Percentiles rank a stretch among this genome's conserved stretches.
Evolutionary conservation across 2,329 filamentous ascomycete genomes (phyloP).

Genomic region (Microsporum canis): DNA sequence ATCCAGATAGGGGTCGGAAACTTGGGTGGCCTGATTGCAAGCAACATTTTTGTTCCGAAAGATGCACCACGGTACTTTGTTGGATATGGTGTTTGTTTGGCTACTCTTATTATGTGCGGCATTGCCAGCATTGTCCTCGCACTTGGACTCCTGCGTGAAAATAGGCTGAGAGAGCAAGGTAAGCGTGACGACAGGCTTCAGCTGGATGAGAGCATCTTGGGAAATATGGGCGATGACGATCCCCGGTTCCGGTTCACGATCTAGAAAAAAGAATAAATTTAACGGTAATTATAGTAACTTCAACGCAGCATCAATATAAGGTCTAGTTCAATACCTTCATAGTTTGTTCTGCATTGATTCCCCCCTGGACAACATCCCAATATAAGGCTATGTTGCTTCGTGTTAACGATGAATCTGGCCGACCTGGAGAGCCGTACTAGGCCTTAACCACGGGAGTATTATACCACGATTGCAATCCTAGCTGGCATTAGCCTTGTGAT

Average conservation of each 20-base stretch:
- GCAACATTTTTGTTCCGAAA: slow-evolving; percentile 8
- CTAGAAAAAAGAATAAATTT: slow-evolving; percentile 8
- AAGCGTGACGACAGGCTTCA: slow-evolving; percentile 19
- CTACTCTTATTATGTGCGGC: slow-evolving; percentile 21
- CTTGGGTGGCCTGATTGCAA: slow-evolving; percentile 8
- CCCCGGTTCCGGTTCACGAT: slow-evolving; percentile 26
- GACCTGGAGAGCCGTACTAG: no score
- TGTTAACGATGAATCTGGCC: background rate
- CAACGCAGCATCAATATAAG: background rate
- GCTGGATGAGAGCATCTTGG: slow-evolving; percentile 18
- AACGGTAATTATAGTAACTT: background rate
- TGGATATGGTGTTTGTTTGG: slow-evolving; percentile 14
- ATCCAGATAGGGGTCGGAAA: slow-evolving; percentile 49
- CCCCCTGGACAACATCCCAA: background rate
- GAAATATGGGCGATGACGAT: slow-evolving; percentile 26
- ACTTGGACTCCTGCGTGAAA: slow-evolving; percentile 20
- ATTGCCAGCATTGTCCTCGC: slow-evolving; percentile 19
- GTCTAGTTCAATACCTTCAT: background rate
- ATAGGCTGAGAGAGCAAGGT: slow-evolving; percentile 21
- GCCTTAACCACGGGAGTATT: no score
- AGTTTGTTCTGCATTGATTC: background rate
- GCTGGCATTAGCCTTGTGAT: background rate
- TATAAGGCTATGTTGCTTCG: background rate
- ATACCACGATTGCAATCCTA: background rate
- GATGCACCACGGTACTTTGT: background rate